Conservation (phyloP, 208 protist species). For the Trypanosoma theileri region DNA sequence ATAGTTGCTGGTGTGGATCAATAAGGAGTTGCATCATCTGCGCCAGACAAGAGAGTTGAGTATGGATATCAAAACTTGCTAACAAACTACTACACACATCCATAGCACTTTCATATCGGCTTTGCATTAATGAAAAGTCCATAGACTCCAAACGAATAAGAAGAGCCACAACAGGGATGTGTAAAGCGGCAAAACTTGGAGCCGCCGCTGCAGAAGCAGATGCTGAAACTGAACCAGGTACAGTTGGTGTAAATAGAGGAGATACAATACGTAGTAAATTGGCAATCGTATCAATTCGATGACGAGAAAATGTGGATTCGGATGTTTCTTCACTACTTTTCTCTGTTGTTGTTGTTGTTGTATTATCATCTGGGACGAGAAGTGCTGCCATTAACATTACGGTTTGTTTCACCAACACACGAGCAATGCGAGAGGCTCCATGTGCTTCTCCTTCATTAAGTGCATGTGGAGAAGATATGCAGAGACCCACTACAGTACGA, state of each 20-base stretch:
- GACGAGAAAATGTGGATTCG: slow-evolving; percentile 27
- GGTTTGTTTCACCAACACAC: slow-evolving; percentile 51
- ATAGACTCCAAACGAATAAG: slow-evolving; percentile 74
- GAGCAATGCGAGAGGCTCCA: slow-evolving; percentile 42
- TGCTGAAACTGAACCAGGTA: slow-evolving; percentile 6
- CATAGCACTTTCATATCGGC: slow-evolving; percentile 55
- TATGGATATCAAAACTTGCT: slow-evolving; percentile 76
- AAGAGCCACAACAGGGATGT: slow-evolving; percentile 82
- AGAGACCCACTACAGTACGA: slow-evolving; percentile 48
- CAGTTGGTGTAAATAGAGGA: slow-evolving; percentile 52
- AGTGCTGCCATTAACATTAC: slow-evolving; percentile 78
- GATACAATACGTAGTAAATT: slow-evolving; percentile 70
- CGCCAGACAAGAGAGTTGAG: slow-evolving; percentile 74
- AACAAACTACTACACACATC: slow-evolving; percentile 81
- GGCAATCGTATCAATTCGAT: slow-evolving; percentile 57
- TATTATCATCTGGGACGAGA: slow-evolving; percentile 32
- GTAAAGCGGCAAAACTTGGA: slow-evolving; percentile 32
- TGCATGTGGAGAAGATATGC: slow-evolving; percentile 49
- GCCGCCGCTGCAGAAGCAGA: slow-evolving; percentile 1
- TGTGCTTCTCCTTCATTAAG: slow-evolving; percentile 59
- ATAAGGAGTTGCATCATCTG: slow-evolving; percentile 81
- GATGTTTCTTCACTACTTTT: slow-evolving; percentile 17
- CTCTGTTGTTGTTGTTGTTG: neutral
- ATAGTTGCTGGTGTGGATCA: slow-evolving; percentile 62
- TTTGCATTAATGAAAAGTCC: slow-evolving; percentile 52